phyloP scores from a whole-genome alignment of 768 basidiomycete species.

The Paxillus ammoniavirescens region DNA sequence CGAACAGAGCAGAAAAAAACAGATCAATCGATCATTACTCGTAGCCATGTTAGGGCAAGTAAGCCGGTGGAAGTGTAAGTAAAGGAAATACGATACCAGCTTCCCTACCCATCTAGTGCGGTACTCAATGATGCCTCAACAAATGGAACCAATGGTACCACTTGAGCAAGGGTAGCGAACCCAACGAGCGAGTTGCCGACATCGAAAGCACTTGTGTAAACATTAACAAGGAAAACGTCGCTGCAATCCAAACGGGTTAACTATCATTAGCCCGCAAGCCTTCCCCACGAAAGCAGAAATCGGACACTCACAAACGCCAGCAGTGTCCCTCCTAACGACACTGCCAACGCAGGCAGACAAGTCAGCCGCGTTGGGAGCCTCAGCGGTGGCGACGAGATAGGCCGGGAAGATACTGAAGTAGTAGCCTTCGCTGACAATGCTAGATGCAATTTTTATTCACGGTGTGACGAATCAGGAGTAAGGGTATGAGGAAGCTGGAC shows the following conservation, averaged over 20 bases:
- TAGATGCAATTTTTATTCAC: background rate
- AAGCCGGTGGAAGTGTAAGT: no score
- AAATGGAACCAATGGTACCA: background rate
- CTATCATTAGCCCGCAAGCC: background rate
- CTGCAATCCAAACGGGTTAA: constrained; percentile 29
- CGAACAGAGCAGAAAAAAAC: no score
- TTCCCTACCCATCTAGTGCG: no score
- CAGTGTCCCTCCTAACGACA: constrained; percentile 15
- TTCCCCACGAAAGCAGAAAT: background rate
- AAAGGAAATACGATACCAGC: no score
- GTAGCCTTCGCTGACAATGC: constrained; percentile 19
- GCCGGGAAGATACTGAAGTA: constrained; percentile 30
- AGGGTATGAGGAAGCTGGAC: background rate
- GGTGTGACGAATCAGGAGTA: background rate
- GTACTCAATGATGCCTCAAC: no score
- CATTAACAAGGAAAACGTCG: constrained; percentile 40
- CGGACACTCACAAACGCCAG: constrained; percentile 5
- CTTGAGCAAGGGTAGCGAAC: constrained; percentile 28
- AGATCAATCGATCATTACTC: no score
- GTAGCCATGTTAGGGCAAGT: no score
- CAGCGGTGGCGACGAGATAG: background rate
- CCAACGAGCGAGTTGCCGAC: constrained; percentile 34
- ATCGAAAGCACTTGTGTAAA: constrained; percentile 40
- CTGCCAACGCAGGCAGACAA: constrained; percentile 30
- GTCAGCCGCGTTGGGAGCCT: constrained; percentile 36